These are phyloP conservation scores for Thalassiosira allenii DNA, from an alignment of 352 stramenopile genomes.

Conservation along the genomic window DNA sequence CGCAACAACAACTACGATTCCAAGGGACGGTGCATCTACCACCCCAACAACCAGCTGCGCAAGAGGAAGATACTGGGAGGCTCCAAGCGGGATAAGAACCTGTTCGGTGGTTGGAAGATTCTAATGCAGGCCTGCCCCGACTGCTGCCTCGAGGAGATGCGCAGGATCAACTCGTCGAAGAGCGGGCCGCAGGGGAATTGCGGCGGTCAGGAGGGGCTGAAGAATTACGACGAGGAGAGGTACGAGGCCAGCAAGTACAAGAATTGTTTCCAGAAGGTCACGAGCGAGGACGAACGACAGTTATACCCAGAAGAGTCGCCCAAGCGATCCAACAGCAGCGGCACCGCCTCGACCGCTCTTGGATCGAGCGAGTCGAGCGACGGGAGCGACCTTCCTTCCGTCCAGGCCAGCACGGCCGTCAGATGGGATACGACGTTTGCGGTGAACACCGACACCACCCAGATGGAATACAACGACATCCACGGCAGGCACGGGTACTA, in stretches of 20 bases:
- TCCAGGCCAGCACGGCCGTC: background rate
- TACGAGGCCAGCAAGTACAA: too few species aligned
- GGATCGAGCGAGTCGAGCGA: background rate
- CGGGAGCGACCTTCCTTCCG: background rate
- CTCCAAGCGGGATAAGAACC: background rate
- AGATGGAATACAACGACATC: conserved; percentile 50
- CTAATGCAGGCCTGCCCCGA: conserved; percentile 60
- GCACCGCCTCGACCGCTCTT: conserved; percentile 29
- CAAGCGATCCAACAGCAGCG: conserved; percentile 12
- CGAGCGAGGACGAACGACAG: too few species aligned
- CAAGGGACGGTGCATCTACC: conserved; percentile 51
- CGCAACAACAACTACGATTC: conserved; percentile 55
- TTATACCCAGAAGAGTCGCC: background rate
- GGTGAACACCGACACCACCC: conserved; percentile 12
- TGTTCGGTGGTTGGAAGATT: conserved; percentile 49
- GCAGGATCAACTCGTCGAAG: background rate
- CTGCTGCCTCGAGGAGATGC: conserved; percentile 57
- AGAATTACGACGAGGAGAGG: background rate
- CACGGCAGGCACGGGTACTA: conserved; percentile 40
- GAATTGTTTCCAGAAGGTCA: too few species aligned
- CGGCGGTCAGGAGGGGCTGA: conserved; percentile 12
- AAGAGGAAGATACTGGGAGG: conserved; percentile 56
- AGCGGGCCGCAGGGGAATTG: background rate
- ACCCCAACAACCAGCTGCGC: conserved; percentile 47
- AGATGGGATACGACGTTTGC: background rate